Percentiles rank a stretch among this genome's conserved stretches.
Evolutionary conservation across 2,329 filamentous ascomycete genomes (phyloP).

Genomic region (Sclerotinia nivalis): DNA sequence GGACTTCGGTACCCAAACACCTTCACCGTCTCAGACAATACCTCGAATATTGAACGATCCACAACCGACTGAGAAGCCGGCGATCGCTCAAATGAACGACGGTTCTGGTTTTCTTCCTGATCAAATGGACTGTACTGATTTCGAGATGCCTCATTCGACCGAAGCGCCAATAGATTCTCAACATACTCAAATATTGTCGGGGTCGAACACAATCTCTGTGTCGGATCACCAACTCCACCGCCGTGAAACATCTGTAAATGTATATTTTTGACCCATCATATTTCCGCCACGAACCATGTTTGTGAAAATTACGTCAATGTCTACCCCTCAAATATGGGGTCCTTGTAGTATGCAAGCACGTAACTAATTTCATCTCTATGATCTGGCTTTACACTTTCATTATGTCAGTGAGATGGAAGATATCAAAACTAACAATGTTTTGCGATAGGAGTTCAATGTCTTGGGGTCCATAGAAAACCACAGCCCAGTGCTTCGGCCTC

Average conservation of each 20-base stretch:
- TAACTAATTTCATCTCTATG: not conserved
- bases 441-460: not conserved
- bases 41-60: not conserved
- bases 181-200: not conserved
- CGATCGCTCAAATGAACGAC: not conserved
- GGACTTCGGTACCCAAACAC: not conserved
- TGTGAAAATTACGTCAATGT: not conserved
- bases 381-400: too few relatives aligned
- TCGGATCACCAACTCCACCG: not conserved
- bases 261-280: not conserved
- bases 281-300: not conserved
- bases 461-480: not conserved
- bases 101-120: not conserved
- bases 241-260: not conserved
- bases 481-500: not conserved
- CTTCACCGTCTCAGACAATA: not conserved
- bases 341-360: not conserved
- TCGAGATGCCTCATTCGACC: not conserved
- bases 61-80: not conserved
- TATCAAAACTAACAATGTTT: not conserved
- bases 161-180: not conserved
- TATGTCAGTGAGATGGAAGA: not conserved
- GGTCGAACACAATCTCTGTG: not conserved
- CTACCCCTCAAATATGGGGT: not conserved
- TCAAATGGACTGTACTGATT: not conserved